phyloP scores from a whole-genome alignment of 2,329 filamentous ascomycete genomes.

The Calonectria crousiana region DNA sequence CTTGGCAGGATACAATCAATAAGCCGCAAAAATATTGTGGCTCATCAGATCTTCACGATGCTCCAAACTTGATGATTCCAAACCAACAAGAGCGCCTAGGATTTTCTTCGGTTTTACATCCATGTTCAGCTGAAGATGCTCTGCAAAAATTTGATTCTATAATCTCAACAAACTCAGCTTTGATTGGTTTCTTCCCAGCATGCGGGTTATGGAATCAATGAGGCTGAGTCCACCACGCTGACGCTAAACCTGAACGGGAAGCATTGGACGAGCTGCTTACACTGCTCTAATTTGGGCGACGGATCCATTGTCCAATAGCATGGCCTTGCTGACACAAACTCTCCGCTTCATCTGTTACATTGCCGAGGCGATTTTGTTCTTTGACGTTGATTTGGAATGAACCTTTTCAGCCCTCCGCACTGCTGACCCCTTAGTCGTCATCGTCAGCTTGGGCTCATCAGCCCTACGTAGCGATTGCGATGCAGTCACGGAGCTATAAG shows the following conservation, averaged over 20 bases:
- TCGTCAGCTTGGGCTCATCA: not conserved
- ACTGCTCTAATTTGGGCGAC: not conserved
- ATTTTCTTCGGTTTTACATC: not conserved
- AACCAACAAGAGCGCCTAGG: not conserved
- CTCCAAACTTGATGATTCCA: not conserved
- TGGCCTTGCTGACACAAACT: not conserved
- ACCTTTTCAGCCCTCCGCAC: not conserved
- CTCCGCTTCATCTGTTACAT: not conserved
- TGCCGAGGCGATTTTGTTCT: not conserved
- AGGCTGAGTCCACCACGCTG: not conserved
- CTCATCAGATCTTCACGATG: not conserved
- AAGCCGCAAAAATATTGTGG: not conserved
- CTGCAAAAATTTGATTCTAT: not conserved
- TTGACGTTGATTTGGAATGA: not conserved
- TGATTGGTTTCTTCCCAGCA: not conserved
- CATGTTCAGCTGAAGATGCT: not conserved
- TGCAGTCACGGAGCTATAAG: not conserved
- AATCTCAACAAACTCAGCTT: no score
- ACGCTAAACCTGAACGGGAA: not conserved
- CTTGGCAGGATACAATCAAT: not conserved
- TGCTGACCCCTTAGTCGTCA: not conserved
- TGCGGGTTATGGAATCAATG: not conserved
- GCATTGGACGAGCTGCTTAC: slow-evolving; percentile 2
- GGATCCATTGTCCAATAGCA: not conserved
- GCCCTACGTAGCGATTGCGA: not conserved